Evolutionary conservation across 345 rosid genomes (phyloP), one percentile per base, ranked within the genome.

Genomic region (Theobroma cacao): DNA sequence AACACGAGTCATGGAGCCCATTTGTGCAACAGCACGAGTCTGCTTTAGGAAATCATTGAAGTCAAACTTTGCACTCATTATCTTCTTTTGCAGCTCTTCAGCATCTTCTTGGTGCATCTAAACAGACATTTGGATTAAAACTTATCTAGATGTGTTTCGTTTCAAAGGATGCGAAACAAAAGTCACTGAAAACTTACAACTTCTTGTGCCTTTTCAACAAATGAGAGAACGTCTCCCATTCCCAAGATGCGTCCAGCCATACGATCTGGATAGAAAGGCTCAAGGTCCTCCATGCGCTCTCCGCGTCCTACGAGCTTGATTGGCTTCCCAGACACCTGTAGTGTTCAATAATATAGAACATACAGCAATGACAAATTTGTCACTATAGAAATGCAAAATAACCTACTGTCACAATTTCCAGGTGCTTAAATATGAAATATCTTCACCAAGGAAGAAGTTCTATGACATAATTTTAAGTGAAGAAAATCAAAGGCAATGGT

Each of bases 61-160:
- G 85, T 96, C 98, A 76, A 94, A 96, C 82, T 94, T 92, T 72
- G 97, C 92, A 84, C 91, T 94, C 97, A 96, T 94, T 78, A 96
- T 92, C 91, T 96, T 96, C 94, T 96, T 90, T 86, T 94, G 95
- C 82, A 96, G 83, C 52, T 96, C 97, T 82, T 96, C 97, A 58
- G 97, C 99, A 89, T 96, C 99, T 89, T 96, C 99, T 90, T 94
- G 88, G 48, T 80, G 92, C 97, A 96, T 94, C 99, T 96, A 79
- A 38, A 61, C 59, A 77, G 33, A 77, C 60, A 78, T 55, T 77
- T 63, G 38, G 34, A 60, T 71, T 74, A 36, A 76, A 75, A 26
- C 71, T 74, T 26, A 75, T n/a, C 81, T 47, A 8, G 72, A 78
- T 26, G 40, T 33, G 3, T n/a, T 45, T 47, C 28, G 47, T 40